Conservation (phyloP, 2,329 filamentous ascomycete species). For the Passalora sequoiae region DNA sequence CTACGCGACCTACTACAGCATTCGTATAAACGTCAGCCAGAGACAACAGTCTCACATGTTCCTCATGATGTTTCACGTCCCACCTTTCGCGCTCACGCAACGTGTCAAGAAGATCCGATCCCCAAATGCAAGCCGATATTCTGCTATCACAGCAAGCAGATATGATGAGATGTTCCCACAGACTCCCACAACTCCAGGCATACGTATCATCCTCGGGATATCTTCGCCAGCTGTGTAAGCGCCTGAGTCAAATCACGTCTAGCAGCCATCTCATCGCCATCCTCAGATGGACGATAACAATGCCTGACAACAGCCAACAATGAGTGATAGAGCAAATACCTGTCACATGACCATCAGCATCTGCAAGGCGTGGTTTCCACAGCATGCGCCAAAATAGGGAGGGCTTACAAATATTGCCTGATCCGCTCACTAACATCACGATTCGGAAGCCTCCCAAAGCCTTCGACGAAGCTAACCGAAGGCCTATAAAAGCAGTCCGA, state of each 20-base stretch:
- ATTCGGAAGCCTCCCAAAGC: constrained; percentile 38
- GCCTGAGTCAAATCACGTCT: constrained; percentile 35
- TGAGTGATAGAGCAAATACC: constrained; percentile 44
- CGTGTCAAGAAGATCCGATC: neutral
- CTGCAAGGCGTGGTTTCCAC: neutral
- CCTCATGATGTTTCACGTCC: no score
- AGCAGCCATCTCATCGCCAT: constrained; percentile 40
- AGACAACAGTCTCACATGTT: no score
- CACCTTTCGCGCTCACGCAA: neutral
- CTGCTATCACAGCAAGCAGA: constrained; percentile 1
- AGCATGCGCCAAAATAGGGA: neutral
- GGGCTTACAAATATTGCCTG: constrained; percentile 40
- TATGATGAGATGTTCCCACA: no score
- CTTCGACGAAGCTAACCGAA: constrained; percentile 40
- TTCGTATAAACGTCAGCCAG: no score
- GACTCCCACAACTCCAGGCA: no score
- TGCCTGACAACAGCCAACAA: constrained; percentile 40
- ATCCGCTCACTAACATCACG: constrained; percentile 31
- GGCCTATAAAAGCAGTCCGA: constrained; percentile 45
- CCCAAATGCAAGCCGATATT: no score
- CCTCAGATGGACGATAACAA: constrained; percentile 41
- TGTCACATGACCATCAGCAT: constrained; percentile 20
- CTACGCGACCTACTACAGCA: no score
- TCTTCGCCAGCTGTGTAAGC: constrained; percentile 15
- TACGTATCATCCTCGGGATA: constrained; percentile 4